Conservation (phyloP, 2,329 filamentous ascomycete genomes). For the Aspergillus candidus region DNA sequence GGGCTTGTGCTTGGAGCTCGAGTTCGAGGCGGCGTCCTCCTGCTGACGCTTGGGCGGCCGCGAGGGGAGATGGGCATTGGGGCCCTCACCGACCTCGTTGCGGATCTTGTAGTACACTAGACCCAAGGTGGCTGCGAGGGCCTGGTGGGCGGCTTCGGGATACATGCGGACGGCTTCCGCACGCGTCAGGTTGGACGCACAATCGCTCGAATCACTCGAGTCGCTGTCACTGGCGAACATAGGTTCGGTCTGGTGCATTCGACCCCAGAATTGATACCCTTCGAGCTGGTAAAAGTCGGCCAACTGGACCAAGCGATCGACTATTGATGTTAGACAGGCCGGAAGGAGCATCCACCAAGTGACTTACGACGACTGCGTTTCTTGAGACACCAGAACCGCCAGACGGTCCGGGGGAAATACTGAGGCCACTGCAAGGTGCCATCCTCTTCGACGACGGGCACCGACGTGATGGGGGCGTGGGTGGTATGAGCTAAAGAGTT, state of each 20-base stretch:
- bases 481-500: slow-evolving; percentile 36
- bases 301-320: slow-evolving; percentile 34
- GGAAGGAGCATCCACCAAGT: slow-evolving; percentile 2
- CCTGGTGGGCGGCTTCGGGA: slow-evolving; percentile 37
- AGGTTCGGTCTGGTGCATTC: slow-evolving; percentile 27
- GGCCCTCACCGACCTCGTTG: slow-evolving; percentile 35
- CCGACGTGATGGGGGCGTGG: slow-evolving; percentile 33
- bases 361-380: slow-evolving; percentile 36
- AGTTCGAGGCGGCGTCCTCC: slow-evolving; percentile 29
- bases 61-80: slow-evolving; percentile 17
- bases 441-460: slow-evolving; percentile 31
- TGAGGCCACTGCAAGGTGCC: slow-evolving; percentile 32
- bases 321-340: slow-evolving; percentile 17
- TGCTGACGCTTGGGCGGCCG: slow-evolving; percentile 32
- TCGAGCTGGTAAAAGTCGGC: slow-evolving; percentile 37
- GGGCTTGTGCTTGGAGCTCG: slow-evolving; percentile 29
- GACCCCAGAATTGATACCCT: slow-evolving; percentile 35
- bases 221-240: slow-evolving; percentile 30
- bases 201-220: slow-evolving; percentile 35
- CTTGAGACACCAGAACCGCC: slow-evolving; percentile 40
- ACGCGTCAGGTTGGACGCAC: slow-evolving; percentile 29
- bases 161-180: slow-evolving; percentile 31
- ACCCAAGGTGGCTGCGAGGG: slow-evolving; percentile 34
- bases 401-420: slow-evolving; percentile 35
- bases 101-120: slow-evolving; percentile 39